A percentile compares a stretch with the other conserved stretches of the same genome.
phyloP scores from a whole-genome alignment of 2,329 filamentous ascomycete species.

The Hypocrella siamensis region DNA sequence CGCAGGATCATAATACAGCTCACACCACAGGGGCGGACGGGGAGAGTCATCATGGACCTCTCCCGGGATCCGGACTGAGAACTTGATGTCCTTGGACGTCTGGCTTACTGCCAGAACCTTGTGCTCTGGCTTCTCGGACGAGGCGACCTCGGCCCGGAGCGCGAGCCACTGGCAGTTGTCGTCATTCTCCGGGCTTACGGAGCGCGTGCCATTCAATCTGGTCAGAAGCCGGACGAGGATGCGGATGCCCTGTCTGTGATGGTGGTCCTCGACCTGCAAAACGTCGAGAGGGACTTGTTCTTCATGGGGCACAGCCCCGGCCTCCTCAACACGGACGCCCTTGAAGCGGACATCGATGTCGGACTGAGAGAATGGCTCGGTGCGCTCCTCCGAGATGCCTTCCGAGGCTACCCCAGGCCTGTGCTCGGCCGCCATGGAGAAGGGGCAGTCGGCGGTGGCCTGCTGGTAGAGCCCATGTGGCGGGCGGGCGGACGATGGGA shows the following conservation, averaged over 20 bases:
- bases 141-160: constrained; percentile 36
- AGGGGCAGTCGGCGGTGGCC: too few relatives aligned
- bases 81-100: constrained; percentile 43
- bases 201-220: constrained; percentile 32
- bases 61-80: constrained; percentile 38
- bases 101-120: constrained; percentile 45
- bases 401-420: constrained; percentile 21
- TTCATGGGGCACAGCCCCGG: constrained; percentile 19
- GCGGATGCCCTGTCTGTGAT: constrained; percentile 39
- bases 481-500: too few relatives aligned
- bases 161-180: constrained; percentile 43
- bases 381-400: constrained; percentile 32
- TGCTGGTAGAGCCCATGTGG: too few relatives aligned
- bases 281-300: constrained; percentile 37
- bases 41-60: constrained; percentile 25
- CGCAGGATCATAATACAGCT: constrained; percentile 43
- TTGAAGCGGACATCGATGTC: constrained; percentile 36
- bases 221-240: constrained; percentile 40
- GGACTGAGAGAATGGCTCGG: constrained; percentile 41
- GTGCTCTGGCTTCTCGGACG: constrained; percentile 35
- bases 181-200: constrained; percentile 39
- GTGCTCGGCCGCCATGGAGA: constrained; percentile 28
- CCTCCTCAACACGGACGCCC: constrained; percentile 27
- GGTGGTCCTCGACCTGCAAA: constrained; percentile 33
- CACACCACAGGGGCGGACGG: constrained; percentile 39